Evolutionary conservation across 2,329 filamentous ascomycete species (phyloP).

Genomic region (Fusarium pseudograminearum): DNA sequence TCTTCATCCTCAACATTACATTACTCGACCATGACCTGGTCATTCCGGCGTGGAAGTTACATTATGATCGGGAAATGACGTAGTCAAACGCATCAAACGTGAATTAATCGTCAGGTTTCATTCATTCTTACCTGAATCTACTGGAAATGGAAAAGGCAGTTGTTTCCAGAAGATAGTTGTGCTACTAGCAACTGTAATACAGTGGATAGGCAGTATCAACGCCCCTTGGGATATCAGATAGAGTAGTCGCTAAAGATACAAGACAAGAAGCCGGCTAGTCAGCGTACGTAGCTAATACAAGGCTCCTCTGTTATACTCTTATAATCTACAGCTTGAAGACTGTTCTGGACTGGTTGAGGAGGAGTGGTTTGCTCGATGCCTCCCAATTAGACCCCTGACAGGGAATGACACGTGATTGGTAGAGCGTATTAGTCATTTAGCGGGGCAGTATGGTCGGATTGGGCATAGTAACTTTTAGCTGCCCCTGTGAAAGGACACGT

Average conservation of each 20-base stretch:
- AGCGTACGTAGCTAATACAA: neutral
- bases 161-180: neutral
- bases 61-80: neutral
- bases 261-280: neutral
- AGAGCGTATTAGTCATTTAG: fast-evolving
- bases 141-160: neutral
- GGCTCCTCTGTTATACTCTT: too few species aligned
- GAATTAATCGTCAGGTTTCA: neutral
- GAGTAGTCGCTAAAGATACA: neutral
- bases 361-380: neutral
- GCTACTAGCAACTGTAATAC: neutral
- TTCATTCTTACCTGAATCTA: neutral
- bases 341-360: neutral
- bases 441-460: fast-evolving
- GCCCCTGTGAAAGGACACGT: neutral
- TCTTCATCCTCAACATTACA: neutral
- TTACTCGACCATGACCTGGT: neutral
- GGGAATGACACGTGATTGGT: neutral
- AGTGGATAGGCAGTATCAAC: neutral
- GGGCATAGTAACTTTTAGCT: neutral
- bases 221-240: neutral
- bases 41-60: neutral
- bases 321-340: too few species aligned
- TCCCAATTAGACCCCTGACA: neutral
- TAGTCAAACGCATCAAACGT: neutral